Evolutionary conservation across 768 basidiomycete genomes (phyloP).

Genomic region (Mycena epipterygia): DNA sequence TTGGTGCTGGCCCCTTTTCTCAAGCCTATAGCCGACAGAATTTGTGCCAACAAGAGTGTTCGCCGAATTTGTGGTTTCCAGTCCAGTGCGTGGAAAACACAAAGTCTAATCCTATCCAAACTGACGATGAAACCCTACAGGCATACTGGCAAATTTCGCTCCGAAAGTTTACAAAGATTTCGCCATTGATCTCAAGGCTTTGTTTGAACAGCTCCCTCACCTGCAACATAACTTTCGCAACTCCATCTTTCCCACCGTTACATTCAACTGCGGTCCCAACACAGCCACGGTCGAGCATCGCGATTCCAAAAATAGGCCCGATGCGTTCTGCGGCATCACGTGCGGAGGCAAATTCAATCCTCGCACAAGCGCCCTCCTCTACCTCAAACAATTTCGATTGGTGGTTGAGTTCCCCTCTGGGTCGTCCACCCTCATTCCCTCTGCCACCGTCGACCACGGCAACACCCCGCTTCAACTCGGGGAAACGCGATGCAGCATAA

Average conservation of each 20-base stretch:
- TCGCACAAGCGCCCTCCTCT: background rate
- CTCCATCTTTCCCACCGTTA: background rate
- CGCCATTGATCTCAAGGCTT: background rate
- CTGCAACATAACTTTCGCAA: background rate
- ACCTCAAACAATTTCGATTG: background rate
- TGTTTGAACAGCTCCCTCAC: background rate
- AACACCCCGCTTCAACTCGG: too few relatives aligned
- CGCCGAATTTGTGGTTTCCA: background rate
- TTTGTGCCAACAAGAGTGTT: background rate
- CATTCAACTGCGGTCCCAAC: background rate
- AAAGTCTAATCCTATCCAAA: background rate
- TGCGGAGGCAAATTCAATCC: background rate
- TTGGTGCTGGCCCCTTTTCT: background rate
- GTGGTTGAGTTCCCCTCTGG: conserved; percentile 1
- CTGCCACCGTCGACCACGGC: too few relatives aligned
- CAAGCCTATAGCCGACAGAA: background rate
- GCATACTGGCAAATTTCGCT: background rate
- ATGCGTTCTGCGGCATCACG: background rate
- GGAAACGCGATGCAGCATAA: too few relatives aligned
- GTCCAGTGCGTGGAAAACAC: background rate
- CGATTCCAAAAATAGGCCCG: background rate
- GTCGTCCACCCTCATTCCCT: background rate
- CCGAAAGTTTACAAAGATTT: background rate
- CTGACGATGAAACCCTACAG: background rate
- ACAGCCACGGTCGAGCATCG: background rate